Conservation (phyloP, 805 yeast genomes). For the Isabelozyma pseudorhagii region DNA sequence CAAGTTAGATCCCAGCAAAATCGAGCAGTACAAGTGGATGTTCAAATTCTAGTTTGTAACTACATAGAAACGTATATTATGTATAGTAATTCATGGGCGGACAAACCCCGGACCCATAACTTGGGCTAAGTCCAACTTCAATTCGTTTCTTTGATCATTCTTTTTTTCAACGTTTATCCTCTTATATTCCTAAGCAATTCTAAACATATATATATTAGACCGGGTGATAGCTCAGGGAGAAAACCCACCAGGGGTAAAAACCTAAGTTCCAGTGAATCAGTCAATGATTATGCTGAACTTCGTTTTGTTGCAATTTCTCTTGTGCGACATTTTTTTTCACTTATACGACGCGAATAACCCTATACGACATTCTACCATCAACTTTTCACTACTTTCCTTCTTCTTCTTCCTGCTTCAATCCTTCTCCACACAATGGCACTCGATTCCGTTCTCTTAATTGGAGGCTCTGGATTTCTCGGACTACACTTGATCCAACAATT, state of each 20-base stretch:
- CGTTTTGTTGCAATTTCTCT: not conserved
- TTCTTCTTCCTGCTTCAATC: not conserved
- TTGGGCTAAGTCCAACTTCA: not conserved
- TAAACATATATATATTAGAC: too few species aligned
- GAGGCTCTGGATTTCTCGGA: slow-evolving; percentile 95
- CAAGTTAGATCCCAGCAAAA: slow-evolving; percentile 20
- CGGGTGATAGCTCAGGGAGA: too few species aligned
- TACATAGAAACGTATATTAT: not conserved
- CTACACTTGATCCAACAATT: slow-evolving; percentile 88
- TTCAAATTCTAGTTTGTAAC: slow-evolving; percentile 19
- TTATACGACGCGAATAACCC: not conserved
- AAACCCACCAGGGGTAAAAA: too few species aligned
- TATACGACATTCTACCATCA: not conserved
- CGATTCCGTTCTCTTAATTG: slow-evolving; percentile 76
- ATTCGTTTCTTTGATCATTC: not conserved
- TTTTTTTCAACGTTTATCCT: too few species aligned
- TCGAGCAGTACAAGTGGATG: slow-evolving; percentile 20
- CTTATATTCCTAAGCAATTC: not conserved
- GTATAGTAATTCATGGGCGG: not conserved
- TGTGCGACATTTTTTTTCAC: not conserved
- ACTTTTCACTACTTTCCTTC: too few species aligned
- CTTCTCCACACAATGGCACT: slow-evolving; percentile 1
- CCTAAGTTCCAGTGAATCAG: too few species aligned
- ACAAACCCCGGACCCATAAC: too few species aligned
- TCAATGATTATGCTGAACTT: too few species aligned